Evolutionary conservation across 805 yeast genomes (phyloP).

Genomic region (Teunomyces lycoperdinae): DNA sequence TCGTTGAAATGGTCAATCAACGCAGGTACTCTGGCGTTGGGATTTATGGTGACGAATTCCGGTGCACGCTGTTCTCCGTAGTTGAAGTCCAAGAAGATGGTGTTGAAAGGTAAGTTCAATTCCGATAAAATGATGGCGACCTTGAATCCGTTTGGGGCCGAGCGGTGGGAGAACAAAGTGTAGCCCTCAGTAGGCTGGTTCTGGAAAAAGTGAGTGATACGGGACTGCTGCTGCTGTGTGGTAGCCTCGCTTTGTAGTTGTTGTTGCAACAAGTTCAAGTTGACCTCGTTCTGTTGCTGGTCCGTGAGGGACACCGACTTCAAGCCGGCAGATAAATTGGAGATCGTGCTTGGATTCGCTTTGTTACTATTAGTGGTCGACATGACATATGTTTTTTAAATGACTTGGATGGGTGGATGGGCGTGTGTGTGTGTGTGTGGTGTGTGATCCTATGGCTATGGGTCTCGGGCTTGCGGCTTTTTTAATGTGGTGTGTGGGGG

Average conservation of each 20-base stretch:
- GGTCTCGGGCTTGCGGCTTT: too few relatives aligned
- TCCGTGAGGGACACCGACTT: slow-evolving; percentile 41
- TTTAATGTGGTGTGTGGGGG: too few relatives aligned
- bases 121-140: slow-evolving; percentile 89
- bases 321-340: slow-evolving; percentile 46
- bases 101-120: slow-evolving; percentile 71
- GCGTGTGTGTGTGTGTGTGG: background rate
- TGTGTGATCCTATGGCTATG: background rate
- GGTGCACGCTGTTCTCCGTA: slow-evolving; percentile 90
- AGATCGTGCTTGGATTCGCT: slow-evolving; percentile 26
- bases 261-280: slow-evolving; percentile 42
- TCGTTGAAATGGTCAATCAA: slow-evolving; percentile 83
- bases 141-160: slow-evolving; percentile 95
- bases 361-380: background rate
- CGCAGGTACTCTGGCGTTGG: slow-evolving; percentile 95
- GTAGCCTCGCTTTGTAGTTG: slow-evolving; percentile 43
- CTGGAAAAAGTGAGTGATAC: slow-evolving; percentile 69
- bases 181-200: slow-evolving; percentile 79
- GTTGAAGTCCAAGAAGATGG: slow-evolving; percentile 83
- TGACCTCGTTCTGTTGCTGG: slow-evolving; percentile 42
- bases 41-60: slow-evolving; percentile 88
- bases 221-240: slow-evolving; percentile 44
- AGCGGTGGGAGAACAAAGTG: slow-evolving; percentile 76
- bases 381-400: background rate
- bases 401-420: background rate